Evolutionary conservation across 495 filamentous ascomycete genomes (phyloP), one percentile per base, ranked within the genome.

Genomic region (Saxophila tyrrhenica): DNA sequence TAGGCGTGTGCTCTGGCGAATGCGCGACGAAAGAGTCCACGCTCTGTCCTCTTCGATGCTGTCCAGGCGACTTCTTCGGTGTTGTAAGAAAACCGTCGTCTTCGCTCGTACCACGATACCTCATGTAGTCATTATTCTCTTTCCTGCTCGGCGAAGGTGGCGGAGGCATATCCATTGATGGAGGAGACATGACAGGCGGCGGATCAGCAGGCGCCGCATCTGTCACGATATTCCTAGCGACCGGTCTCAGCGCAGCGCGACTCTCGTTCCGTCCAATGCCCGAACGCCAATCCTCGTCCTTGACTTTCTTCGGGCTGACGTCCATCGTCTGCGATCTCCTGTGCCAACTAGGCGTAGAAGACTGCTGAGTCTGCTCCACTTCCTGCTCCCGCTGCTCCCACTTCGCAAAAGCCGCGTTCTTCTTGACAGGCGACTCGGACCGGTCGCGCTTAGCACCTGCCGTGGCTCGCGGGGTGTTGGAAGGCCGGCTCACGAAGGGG

Each of bases 301-400:
- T 8, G 42, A 62, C 55, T 29, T 58, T 57, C 41, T 55, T 54
- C 10, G 59, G 59, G n/a, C 23, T 51, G 32, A 58, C 46, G 38
- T 62, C 55, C 59, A 62, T 62, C 21, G 24, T 57, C n/a, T 44
- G 13, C 7, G 20, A 29, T 20, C 25, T 20, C 29, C 48, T 24
- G 23, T 38, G 42, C 9, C 17, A 32, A 11, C 24, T 50, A 8
- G 53, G 43, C 9, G 54, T 52, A n/a, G 15, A 21, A 3, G 41
- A 21, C 8, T 24, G 21, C 45, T 51, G 47, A 1, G 2, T 21
- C 39, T 61, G 53, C 24, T 61, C 32, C 41, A 17, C 51, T 13
- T 42, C 38, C 51, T 62, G 59, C 47, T 62, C 59, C 5, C 59
- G 54, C 59, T 62, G 54, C 42, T 62, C 59, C 59, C 59, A 62